Evolutionary conservation across 176 grass and related monocot species (phyloP).

Genomic region (Lolium perenne): DNA sequence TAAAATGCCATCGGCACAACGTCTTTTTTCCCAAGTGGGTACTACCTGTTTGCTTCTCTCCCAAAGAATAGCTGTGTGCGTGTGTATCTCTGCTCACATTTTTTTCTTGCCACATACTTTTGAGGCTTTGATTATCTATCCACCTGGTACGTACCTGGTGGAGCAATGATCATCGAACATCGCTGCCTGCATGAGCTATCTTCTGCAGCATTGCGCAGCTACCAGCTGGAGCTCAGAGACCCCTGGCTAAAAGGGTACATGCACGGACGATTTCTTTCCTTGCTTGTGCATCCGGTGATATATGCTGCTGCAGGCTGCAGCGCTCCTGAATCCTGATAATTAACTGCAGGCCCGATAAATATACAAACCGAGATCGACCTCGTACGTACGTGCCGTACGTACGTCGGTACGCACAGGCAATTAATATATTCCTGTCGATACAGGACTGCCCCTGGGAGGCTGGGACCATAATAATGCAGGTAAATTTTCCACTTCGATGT

Average conservation of each 20-base stretch:
- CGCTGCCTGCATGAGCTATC: not conserved
- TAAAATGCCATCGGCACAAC: too few species aligned
- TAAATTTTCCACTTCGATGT: not conserved
- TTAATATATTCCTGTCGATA: conserved; percentile 10
- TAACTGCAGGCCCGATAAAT: not conserved
- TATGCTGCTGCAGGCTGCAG: not conserved
- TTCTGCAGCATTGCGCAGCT: not conserved
- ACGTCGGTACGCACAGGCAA: not conserved
- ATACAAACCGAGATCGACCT: conserved; percentile 16
- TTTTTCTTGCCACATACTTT: too few species aligned
- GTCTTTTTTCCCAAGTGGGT: too few species aligned
- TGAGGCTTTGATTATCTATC: not conserved
- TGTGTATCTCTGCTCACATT: too few species aligned
- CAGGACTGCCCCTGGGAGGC: not conserved
- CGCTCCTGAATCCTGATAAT: not conserved
- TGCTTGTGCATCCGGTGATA: not conserved
- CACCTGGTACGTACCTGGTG: not conserved
- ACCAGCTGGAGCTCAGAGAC: conserved; percentile 8
- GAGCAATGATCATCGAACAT: not conserved
- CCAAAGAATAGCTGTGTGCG: too few species aligned
- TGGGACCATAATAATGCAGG: not conserved
- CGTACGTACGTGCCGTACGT: not conserved
- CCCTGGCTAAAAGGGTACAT: conserved; percentile 6
- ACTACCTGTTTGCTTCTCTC: too few species aligned
- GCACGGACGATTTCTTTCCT: conserved; percentile 31